Evolutionary conservation across 2,329 filamentous ascomycete genomes (phyloP).

Genomic region (Ascochyta lentis): DNA sequence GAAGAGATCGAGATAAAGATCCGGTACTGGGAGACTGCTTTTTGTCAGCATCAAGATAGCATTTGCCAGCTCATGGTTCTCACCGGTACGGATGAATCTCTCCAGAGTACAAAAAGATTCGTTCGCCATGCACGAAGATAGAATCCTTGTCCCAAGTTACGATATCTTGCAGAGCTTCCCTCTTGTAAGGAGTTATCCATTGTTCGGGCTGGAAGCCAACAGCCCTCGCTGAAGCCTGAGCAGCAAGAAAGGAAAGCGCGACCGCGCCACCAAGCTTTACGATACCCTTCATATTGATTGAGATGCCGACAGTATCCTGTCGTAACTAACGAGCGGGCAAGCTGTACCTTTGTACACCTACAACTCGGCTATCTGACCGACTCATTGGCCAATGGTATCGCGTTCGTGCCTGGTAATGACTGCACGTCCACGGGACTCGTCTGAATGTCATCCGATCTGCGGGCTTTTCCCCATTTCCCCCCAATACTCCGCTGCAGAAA

Average conservation of each 20-base stretch:
- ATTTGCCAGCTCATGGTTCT: not conserved
- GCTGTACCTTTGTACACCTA: slow-evolving; percentile 11
- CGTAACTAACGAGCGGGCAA: not conserved
- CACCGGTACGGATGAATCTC: slow-evolving; percentile 75
- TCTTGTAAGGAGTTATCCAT: slow-evolving; percentile 58
- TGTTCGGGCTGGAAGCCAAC: slow-evolving; percentile 59
- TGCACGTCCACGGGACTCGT: slow-evolving; percentile 15
- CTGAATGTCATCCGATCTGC: slow-evolving; percentile 19
- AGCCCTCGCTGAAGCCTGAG: slow-evolving; percentile 55
- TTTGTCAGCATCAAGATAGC: not conserved
- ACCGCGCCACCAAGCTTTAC: slow-evolving; percentile 27
- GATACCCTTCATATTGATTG: slow-evolving; percentile 28
- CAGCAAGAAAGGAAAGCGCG: slow-evolving; percentile 50
- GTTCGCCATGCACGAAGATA: slow-evolving; percentile 72
- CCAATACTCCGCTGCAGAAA: slow-evolving; percentile 7
- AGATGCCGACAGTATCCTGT: slow-evolving; percentile 1
- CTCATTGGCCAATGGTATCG: not conserved
- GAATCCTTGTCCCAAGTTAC: slow-evolving; percentile 77
- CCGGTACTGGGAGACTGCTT: slow-evolving; percentile 63
- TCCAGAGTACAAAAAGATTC: slow-evolving; percentile 74
- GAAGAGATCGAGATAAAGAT: slow-evolving; percentile 74
- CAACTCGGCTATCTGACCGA: slow-evolving; percentile 10
- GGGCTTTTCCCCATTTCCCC: slow-evolving; percentile 5
- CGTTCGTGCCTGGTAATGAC: slow-evolving; percentile 19
- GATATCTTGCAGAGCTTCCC: slow-evolving; percentile 62